Percentiles rank a stretch among this genome's conserved stretches.
These are phyloP conservation scores for Beauveria asiatica DNA, from an alignment of 2,329 filamentous ascomycete genomes.

Conservation along the genomic window DNA sequence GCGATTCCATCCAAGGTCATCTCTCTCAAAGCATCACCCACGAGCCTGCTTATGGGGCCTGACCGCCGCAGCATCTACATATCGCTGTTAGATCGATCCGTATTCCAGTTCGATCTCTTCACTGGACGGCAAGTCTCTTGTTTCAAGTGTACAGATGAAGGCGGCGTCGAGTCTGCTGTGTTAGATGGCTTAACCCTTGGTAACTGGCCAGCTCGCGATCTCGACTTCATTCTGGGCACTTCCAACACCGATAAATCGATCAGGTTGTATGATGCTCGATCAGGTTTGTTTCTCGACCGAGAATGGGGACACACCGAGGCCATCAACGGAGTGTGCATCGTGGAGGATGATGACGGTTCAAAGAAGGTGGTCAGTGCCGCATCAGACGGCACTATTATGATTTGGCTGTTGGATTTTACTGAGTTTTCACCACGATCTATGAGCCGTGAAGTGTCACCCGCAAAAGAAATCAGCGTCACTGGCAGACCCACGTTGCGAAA, in stretches of 20 bases:
- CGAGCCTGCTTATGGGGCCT: conserved; percentile 67
- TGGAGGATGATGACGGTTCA: conserved; percentile 49
- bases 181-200: conserved; percentile 67
- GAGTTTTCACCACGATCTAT: conserved; percentile 32
- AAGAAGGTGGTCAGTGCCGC: conserved; percentile 64
- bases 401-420: conserved; percentile 55
- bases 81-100: conserved; percentile 50
- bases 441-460: conserved; percentile 46
- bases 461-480: conserved; percentile 40
- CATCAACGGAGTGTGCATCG: conserved; percentile 73
- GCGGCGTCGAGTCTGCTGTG: conserved; percentile 72
- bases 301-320: conserved; percentile 96
- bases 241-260: conserved; percentile 96
- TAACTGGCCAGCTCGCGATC: conserved; percentile 44
- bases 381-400: conserved; percentile 75
- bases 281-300: conserved; percentile 68
- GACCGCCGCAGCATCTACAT: conserved; percentile 52
- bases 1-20: conserved; percentile 72
- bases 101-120: conserved; percentile 53
- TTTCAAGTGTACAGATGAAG: conserved; percentile 78
- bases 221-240: conserved; percentile 69
- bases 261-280: conserved; percentile 73
- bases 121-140: conserved; percentile 61
- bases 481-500: conserved; percentile 69
- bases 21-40: conserved; percentile 75